Base-by-base conservation (phyloP, 352 stramenopile species). In the Phytophthora boehmeriae region DNA sequence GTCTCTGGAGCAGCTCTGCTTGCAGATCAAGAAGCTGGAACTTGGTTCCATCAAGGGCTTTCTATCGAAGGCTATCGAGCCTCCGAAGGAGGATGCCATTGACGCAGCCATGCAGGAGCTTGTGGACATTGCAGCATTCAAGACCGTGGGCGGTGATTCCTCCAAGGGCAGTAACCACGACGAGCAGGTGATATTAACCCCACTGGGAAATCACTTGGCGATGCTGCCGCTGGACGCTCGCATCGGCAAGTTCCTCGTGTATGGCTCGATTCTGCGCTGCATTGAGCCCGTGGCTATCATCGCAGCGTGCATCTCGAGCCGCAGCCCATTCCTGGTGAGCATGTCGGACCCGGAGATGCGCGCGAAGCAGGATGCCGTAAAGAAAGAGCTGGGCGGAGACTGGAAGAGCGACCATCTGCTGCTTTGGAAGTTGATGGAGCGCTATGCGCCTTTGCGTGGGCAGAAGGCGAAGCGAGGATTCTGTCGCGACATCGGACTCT, bases 91-190 rank as follows among this genome's bases (percentile, higher is more conserved):
- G 16, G 74, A 97, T 20, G 84, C 93, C 0, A 93, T 99, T 19
- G 77, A 95, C 17, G 93, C 95, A 45, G 93, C 95, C 4, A 86
- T 99, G 17, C 78, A 94, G 16, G 87, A 98, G 36, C 80, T 98
- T 10, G 68, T 95, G 5, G 80, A 88, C 34, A 96, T 98, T 30
- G 84, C 90, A 16, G 95, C 93, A 22, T 94, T 98, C 56, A 62
- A 76, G 54, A 61, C 36, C 5, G 63, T 84, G 35, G 28, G 5
- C 5, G 38, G 9, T 20, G n/a, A 69, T 4, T 66, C 60, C 14
- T 51, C 65, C 4, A 56, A 60, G 22, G 30, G 36, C 20, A 75
- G 32, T 13, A 68, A 54, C n/a, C 50, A 75, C 13, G 73, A 75
- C 20, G 82, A 90, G 55, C 61, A 88, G 41, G 80, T 92, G 14